Evolutionary conservation across 306 rosid genomes (phyloP), one percentile per base, ranked within the genome.

Genomic region (Dalbergia oliveri): DNA sequence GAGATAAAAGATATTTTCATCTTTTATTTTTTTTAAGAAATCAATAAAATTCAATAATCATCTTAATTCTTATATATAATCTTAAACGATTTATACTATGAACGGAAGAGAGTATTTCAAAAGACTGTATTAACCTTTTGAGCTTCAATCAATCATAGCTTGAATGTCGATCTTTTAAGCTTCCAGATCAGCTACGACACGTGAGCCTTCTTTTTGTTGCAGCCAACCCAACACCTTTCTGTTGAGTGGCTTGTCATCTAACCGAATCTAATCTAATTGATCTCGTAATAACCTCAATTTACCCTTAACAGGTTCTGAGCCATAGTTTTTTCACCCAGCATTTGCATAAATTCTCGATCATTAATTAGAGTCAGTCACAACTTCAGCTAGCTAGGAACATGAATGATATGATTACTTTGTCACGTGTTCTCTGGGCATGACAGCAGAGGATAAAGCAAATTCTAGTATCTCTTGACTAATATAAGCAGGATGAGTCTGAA

Each of bases 341-440:
- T 1, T 14, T 60, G 66, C 41, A 60, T 60, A 60, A 19, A 5
- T 62, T 8, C 16, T 19, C 4, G 34, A 59, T 58, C 63, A 19
- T 58, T 58, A 58, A 21, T 10, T 19, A 53, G 59, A 6, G 18
- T 16, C 41, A 6, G 18, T 16, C 41, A 62, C 45, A 1, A 62
- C 15, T 59, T 13, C 31, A 37, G 1, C 6, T 37, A 3, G 6
- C 5, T 37, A 6, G 71, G 31, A 51, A 53, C 33, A 71, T 21
- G 57, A 51, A 71, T 71, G 63, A 53, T 26, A 37, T 51, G 14
- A 50, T 12, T 71, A 31, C 31, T 15, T 11, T 0, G 56, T 51
- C 62, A 51, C 61, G 51, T 69, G 75, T 70, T 66, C 10, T 51
- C 45, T 70, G 75, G 15, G 14, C 34, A 58, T 9, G 63, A 31